Percentiles rank a stretch among this genome's conserved stretches.
Conservation (phyloP, 306 rosid genomes). For the Dicorynia guianensis region DNA sequence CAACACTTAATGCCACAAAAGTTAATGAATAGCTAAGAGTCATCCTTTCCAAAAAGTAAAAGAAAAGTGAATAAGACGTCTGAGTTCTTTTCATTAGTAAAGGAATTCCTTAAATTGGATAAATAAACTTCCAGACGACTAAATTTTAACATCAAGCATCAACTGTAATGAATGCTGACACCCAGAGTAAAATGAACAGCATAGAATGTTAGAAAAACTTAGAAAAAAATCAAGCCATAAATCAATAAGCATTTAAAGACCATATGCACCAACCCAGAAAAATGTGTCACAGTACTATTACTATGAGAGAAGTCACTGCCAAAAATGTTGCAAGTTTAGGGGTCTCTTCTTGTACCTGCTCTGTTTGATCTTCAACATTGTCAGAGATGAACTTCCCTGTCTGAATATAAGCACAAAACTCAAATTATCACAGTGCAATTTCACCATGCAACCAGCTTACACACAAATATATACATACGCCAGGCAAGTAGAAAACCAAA, state of each 20-base stretch:
- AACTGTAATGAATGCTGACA: background rate
- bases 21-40: background rate
- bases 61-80: background rate
- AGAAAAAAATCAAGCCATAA: background rate
- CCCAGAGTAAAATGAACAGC: background rate
- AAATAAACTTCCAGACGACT: background rate
- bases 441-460: background rate
- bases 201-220: no score
- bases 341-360: slow-evolving; percentile 65
- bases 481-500: slow-evolving; percentile 2
- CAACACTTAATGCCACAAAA: slow-evolving; percentile 1
- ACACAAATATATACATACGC: slow-evolving; percentile 2
- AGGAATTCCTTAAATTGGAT: background rate
- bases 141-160: background rate
- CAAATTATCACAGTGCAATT: slow-evolving; percentile 3
- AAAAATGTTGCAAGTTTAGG: slow-evolving; percentile 1
- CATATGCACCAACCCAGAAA: slow-evolving; percentile 12
- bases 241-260: background rate
- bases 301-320: slow-evolving; percentile 1
- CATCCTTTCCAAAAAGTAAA: background rate
- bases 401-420: slow-evolving; percentile 51
- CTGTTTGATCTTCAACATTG: slow-evolving; percentile 86
- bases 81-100: background rate
- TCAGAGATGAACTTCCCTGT: slow-evolving; percentile 86
- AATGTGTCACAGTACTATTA: background rate